These are phyloP conservation scores for Colletotrichum filicis DNA, from an alignment of 2,329 filamentous ascomycete species.

Conservation along the genomic window DNA sequence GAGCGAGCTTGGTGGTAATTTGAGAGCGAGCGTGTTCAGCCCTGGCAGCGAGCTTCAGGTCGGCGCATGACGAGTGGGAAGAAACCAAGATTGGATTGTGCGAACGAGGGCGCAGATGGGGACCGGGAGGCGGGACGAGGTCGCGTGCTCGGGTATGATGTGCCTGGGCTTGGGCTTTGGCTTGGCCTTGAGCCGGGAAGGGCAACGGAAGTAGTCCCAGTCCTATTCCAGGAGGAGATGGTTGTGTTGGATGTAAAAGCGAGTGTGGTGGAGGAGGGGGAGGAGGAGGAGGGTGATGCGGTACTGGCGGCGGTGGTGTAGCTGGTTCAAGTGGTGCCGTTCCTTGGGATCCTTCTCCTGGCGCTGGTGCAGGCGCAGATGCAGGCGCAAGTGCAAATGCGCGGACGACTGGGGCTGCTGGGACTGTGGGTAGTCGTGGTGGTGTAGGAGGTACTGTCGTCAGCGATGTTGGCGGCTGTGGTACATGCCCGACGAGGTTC, in stretches of 20 bases:
- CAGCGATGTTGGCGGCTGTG: not conserved
- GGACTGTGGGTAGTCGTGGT: not conserved
- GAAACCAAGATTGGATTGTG: constrained; percentile 30
- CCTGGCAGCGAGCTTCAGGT: constrained; percentile 34
- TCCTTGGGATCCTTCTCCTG: not conserved
- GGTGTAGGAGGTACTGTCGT: not conserved
- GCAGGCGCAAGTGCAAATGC: constrained; percentile 5
- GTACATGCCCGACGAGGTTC: not conserved
- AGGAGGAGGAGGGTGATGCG: not conserved
- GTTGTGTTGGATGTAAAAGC: not conserved
- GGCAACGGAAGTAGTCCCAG: not conserved
- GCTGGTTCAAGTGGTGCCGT: constrained; percentile 4
- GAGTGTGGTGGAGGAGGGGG: not conserved
- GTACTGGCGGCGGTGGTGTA: not conserved
- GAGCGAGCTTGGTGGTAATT: constrained; percentile 32
- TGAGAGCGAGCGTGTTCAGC: constrained; percentile 32
- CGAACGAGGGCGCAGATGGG: constrained; percentile 33
- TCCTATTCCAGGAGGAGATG: not conserved
- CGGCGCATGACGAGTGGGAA: constrained; percentile 33
- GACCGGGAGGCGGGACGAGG: constrained; percentile 18
- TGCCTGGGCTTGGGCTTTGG: not conserved
- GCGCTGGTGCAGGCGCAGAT: not conserved
- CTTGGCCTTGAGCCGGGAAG: not conserved
- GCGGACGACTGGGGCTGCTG: not conserved
- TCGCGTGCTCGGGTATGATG: constrained; percentile 2